Base-by-base conservation (phyloP, 208 protist genomes). In the Acanthamoeba healyi region DNA sequence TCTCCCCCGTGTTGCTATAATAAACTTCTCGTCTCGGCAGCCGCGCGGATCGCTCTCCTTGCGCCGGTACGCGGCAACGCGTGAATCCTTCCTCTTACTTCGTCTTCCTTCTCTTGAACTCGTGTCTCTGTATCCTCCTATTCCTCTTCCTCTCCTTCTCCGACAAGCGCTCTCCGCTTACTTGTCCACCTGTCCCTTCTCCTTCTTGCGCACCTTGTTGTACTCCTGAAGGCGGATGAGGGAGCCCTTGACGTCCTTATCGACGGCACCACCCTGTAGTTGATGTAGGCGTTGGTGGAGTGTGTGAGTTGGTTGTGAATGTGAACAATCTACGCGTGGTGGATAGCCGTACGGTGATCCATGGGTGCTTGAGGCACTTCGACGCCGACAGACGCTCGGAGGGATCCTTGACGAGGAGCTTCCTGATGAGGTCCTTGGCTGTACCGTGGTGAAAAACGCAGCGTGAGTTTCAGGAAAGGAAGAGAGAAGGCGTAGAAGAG, bases 371-470 rank as follows among this genome's bases (percentile, higher is more conserved):
- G 32, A 97, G 86, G 58, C 77, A 92, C 54, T 97, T 79, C 72
- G 94, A 61, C 29, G 94, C 96, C 12, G 94, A 96, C 44, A 95
- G 92, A 65, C 96, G 79, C 51, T 94, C 94, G 40, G 84, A 91
- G 34, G 95, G 96, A 70, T 97, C 95, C 36, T 94, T 94, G 44
- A 95, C 95, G 22, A 97, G 81, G 4, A 97, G 77, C 58, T 95
- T 88, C 26, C 49, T 89, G 40, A 97, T 95, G 10, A 97, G 82
- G 88, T 97, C 96, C 58, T 97, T 97, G 17, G 96, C 94, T 86
- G 82, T 86, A 36, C 29, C 29, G 70, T 22, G n/a, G 2, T 1
- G 32, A 70, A 36, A 10, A 24, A n/a, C 22, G 0, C 10, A 29
- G 32, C n/a, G 34, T 22, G 10, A 38, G 40, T 26, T 0, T 0